Base-by-base conservation (phyloP, 176 grass and related monocot genomes). In the Oryza punctata region DNA sequence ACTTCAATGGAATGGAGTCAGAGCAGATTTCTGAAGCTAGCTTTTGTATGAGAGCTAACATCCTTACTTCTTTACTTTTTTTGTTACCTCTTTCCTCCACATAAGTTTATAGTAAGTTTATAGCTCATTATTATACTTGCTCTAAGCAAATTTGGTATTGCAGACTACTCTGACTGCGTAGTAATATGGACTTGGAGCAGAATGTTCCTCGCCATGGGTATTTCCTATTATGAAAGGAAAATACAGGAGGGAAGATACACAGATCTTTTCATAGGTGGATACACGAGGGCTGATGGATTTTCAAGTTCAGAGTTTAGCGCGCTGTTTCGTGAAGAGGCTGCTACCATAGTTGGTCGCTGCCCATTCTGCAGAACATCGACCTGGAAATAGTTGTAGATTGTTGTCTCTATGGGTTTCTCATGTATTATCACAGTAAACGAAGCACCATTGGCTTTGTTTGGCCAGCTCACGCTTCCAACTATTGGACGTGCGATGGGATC, bases 221-320 rank as follows among this genome's bases (percentile, higher is more conserved):
- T 32, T 3, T 3, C 32, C 32, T 32, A 3, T 32, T 4, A 2
- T 32, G 32, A 32, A 32, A 35, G 26, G 3, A 5, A 7, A 5
- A 15, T 5, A 54, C 16, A 25, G 41, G 1, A 50, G 28, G 47
- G 57, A 71, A 60, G 23, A 60, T 70, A 19, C 24, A 60, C 64
- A n/a, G 40, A 50, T 6, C 0, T 80, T 30, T 7, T n/a, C 27
- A 7, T 12, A 16, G 2, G 21, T 21, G 8, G 1, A 12, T 23
- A 2, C 16, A 12, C 0, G 21, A 0, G 0, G 5, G 5, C 33
- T 35, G 0, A 7, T 14, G 0, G 18, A 0, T 19, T 66, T 0
- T 6, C 14, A 65, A 7, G 37, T n/a, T 47, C 63, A 67, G 0
- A 47, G 7, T 8, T 80, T 14, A 4, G 0, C 37, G 44, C 11